These are phyloP conservation scores for Alternaria tenuissima DNA, from an alignment of 2,329 filamentous ascomycete species.

Conservation along the genomic window DNA sequence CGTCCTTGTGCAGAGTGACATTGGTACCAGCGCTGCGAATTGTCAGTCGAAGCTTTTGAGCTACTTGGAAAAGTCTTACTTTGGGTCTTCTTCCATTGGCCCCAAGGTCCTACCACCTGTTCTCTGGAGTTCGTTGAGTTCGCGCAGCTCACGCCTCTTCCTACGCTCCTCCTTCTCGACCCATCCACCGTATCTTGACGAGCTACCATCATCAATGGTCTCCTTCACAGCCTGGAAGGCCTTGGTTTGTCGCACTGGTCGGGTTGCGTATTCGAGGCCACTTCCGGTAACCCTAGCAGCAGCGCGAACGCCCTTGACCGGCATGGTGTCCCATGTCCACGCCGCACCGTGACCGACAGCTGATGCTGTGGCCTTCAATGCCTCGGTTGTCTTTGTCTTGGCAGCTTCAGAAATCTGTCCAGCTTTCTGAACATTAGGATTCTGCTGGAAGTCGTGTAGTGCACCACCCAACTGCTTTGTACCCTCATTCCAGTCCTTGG, in stretches of 20 bases:
- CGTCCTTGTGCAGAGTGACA: constrained; percentile 94
- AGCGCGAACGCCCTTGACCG: constrained; percentile 89
- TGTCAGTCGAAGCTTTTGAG: constrained; percentile 15
- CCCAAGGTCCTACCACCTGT: constrained; percentile 60
- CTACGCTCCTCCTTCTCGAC: constrained; percentile 93
- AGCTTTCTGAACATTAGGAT: constrained; percentile 86
- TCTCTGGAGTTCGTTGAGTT: constrained; percentile 66
- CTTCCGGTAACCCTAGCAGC: constrained; percentile 86
- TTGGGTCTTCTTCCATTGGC: constrained; percentile 80
- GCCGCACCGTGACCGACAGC: constrained; percentile 89
- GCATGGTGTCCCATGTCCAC: constrained; percentile 96
- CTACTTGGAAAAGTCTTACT: constrained; percentile 66
- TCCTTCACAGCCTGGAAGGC: constrained; percentile 93
- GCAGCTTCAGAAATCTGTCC: constrained; percentile 85
- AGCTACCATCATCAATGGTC: constrained; percentile 96
- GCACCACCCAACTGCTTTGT: constrained; percentile 92
- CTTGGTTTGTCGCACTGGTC: constrained; percentile 92
- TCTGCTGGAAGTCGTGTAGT: constrained; percentile 91
- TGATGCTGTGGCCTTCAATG: constrained; percentile 83
- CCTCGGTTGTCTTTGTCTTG: constrained; percentile 77
- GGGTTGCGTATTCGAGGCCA: constrained; percentile 91
- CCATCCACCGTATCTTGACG: constrained; percentile 95
- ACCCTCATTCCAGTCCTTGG: constrained; percentile 98
- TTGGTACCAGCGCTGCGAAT: constrained; percentile 83
- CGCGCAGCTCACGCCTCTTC: constrained; percentile 76